Evolutionary conservation across 2,329 filamentous ascomycete genomes (phyloP), one percentile per base, ranked within the genome.

Genomic region (Orbilia oligospora): DNA sequence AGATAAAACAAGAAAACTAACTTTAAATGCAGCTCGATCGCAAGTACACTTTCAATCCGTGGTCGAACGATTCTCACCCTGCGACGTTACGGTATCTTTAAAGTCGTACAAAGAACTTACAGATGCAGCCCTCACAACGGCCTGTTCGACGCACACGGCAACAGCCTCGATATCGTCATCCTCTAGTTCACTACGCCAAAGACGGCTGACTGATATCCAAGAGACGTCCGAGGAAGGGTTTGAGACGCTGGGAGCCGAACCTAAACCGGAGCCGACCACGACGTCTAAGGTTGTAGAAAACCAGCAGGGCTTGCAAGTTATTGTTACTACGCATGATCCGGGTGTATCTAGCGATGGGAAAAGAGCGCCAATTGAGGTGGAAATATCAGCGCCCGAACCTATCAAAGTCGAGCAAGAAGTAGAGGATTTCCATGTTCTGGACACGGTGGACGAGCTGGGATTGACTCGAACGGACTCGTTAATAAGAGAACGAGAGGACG

Each of bases 161-260:
- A 93, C 93, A 12, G 92, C 91, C 46, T 97, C 95, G 20, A 93
- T 91, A 81, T 93, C 92, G 27, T 97, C 94, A 10, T 95, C 93
- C 3, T 92, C 90, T 61, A 94, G 92, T 83, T 97, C 93, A 4
- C 87, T 94, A 80, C 90, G 92, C 76, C 88, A 91, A 83, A 89
- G 91, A 82, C 91, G 93, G 81, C 86, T 98, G 82, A 91, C 95
- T 86, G 95, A 97, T 85, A 97, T 98, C 83, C 91, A 92, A n/a
- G 96, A 98, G 85, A 93, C 96, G 85, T 92, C 91, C 68, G 93
- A 97, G 83, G 94, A 97, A 82, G 90, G 91, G 69, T 53, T 70
- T 9, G 76, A 73, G 48, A 61, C 44, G 1, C 76, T 70, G 49
- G 63, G 53, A 24, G 12, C 51, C 10, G 70, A 51, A 46, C 51